A percentile compares a stretch with the other conserved stretches of the same genome.
Conservation (phyloP, 164 flowering plant species). For the Taxillus chinensis region DNA sequence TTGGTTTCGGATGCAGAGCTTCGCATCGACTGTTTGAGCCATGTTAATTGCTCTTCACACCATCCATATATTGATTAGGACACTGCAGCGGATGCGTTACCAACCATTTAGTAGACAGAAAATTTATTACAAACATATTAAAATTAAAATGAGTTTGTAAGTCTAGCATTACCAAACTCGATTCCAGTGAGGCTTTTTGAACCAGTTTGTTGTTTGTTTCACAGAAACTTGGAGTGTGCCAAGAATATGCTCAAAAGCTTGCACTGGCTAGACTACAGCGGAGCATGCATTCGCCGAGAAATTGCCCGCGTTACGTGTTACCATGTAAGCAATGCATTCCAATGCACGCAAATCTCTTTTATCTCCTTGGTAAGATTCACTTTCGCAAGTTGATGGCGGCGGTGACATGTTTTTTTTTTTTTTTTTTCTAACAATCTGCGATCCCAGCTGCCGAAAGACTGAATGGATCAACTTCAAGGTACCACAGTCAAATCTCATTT, state of each 20-base stretch:
- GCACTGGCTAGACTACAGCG: conserved; percentile 26
- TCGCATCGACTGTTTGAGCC: conserved; percentile 46
- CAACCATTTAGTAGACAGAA: not conserved
- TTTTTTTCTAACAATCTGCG: conserved; percentile 12
- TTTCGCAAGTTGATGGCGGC: not conserved
- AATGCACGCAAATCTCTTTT: not conserved
- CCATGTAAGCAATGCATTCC: conserved; percentile 19
- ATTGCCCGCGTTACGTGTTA: conserved; percentile 29
- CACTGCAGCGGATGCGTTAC: not conserved
- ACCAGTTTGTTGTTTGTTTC: not conserved
- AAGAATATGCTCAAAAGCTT: conserved; percentile 33
- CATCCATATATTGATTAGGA: too few species aligned
- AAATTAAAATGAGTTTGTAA: not conserved
- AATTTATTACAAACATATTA: not conserved
- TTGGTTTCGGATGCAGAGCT: conserved; percentile 33
- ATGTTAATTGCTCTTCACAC: conserved; percentile 24
- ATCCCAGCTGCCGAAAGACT: conserved; percentile 11
- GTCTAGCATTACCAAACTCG: not conserved
- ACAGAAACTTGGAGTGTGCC: conserved; percentile 38
- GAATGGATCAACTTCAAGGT: conserved; percentile 14
- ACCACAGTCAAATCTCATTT: not conserved
- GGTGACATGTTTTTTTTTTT: not conserved
- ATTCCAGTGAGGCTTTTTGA: not conserved
- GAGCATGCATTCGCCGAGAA: conserved; percentile 23
- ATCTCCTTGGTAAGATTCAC: too few species aligned